These are phyloP conservation scores for Verticillium klebahnii DNA, from an alignment of 2,329 filamentous ascomycete genomes.

Conservation along the genomic window DNA sequence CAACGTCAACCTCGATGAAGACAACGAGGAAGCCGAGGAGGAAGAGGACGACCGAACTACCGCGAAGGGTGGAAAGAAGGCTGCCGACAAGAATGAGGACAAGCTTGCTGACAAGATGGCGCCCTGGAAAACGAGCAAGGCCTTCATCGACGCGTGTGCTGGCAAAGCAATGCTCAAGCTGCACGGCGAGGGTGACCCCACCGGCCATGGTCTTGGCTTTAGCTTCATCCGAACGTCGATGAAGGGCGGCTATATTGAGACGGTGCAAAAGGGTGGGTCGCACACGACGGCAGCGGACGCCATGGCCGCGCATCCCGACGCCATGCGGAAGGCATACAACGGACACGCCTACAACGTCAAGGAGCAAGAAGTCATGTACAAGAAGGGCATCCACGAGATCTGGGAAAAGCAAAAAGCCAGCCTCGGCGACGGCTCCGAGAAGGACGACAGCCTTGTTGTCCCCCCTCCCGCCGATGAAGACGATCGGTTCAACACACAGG, in stretches of 20 bases:
- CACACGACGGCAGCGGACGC: slow-evolving; percentile 71
- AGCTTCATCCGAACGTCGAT: slow-evolving; percentile 97
- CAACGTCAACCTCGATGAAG: slow-evolving; percentile 58
- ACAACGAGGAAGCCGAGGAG: slow-evolving; percentile 54
- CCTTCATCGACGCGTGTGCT: slow-evolving; percentile 88
- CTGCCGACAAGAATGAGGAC: slow-evolving; percentile 53
- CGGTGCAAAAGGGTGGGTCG: slow-evolving; percentile 57
- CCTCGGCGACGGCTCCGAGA: slow-evolving; percentile 67
- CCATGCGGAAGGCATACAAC: slow-evolving; percentile 70
- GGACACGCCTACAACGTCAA: slow-evolving; percentile 98
- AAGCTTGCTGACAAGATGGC: slow-evolving; percentile 85
- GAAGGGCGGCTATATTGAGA: slow-evolving; percentile 92
- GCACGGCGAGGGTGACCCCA: slow-evolving; percentile 91
- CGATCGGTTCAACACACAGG: slow-evolving; percentile 67
- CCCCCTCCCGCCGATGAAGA: slow-evolving; percentile 56
- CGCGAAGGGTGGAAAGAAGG: slow-evolving; percentile 38
- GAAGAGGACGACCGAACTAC: slow-evolving; percentile 37
- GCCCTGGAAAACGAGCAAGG: slow-evolving; percentile 95
- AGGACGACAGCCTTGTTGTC: slow-evolving; percentile 54
- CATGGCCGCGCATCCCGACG: slow-evolving; percentile 65
- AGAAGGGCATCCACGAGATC: slow-evolving; percentile 84
- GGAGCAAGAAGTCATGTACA: slow-evolving; percentile 86
- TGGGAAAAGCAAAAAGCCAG: slow-evolving; percentile 85
- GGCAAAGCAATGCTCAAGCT: slow-evolving; percentile 96
- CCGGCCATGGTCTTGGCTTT: slow-evolving; percentile 87